Percentiles rank a stretch among this genome's conserved stretches.
Conservation (phyloP, 164 flowering plant genomes). For the Berberis vulgaris region DNA sequence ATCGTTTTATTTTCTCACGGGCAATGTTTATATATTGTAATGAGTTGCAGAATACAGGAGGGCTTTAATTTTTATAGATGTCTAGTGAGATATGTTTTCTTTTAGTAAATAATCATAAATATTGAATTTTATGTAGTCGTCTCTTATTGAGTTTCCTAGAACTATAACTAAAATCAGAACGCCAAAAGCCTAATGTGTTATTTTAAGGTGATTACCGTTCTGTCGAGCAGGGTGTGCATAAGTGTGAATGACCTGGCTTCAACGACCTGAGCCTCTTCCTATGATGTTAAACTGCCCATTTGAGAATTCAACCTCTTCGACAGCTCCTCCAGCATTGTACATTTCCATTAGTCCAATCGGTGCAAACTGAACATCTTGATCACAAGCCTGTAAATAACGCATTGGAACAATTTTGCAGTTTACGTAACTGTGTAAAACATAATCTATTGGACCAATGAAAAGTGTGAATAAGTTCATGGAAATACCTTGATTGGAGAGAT, state of each 20-base stretch:
- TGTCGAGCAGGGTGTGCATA: too few species aligned
- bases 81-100: not conserved
- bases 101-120: not conserved
- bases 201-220: too few species aligned
- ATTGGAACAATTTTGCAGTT: not conserved
- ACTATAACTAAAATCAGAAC: too few species aligned
- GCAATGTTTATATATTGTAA: too few species aligned
- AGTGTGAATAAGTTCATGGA: not conserved
- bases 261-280: constrained; percentile 42
- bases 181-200: too few species aligned
- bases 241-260: constrained; percentile 40
- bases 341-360: constrained; percentile 50
- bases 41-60: too few species aligned
- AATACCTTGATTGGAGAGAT: constrained; percentile 55
- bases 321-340: constrained; percentile 70
- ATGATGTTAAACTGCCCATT: constrained; percentile 19
- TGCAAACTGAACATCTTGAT: constrained; percentile 37
- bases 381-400: constrained; percentile 25
- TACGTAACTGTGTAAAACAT: too few species aligned
- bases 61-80: too few species aligned
- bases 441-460: too few species aligned
- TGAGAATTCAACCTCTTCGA: constrained; percentile 26
- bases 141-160: too few species aligned
- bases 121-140: not conserved
- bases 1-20: too few species aligned